phyloP scores from a whole-genome alignment of 208 protist genomes.

The Crithidia thermophila region DNA sequence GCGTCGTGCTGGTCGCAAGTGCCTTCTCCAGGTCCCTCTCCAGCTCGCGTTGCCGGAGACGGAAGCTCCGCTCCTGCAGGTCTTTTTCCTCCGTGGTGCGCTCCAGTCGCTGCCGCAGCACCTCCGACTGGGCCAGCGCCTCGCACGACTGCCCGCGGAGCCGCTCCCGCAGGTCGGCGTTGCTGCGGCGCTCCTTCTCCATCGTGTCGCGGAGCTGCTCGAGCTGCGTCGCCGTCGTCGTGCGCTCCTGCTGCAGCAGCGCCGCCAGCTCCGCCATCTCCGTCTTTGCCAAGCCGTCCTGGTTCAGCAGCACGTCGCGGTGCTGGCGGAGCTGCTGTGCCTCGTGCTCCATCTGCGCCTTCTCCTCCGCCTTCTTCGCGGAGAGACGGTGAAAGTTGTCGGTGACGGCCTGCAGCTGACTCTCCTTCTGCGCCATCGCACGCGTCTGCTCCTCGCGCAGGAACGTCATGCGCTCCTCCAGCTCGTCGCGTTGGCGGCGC shows the following conservation, averaged over 20 bases:
- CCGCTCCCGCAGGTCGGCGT: slow-evolving; percentile 41
- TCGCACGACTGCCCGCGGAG: slow-evolving; percentile 40
- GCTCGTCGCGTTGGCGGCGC: slow-evolving; percentile 66
- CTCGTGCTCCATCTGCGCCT: slow-evolving; percentile 42
- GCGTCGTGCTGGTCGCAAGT: slow-evolving; percentile 58
- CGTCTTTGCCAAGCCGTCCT: slow-evolving; percentile 46
- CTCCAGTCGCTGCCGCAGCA: slow-evolving; percentile 51
- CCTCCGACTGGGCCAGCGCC: slow-evolving; percentile 41
- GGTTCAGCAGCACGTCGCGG: slow-evolving; percentile 73
- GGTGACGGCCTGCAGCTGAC: slow-evolving; percentile 56
- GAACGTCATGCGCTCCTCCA: slow-evolving; percentile 68
- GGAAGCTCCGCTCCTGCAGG: slow-evolving; percentile 42
- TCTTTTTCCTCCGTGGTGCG: slow-evolving; percentile 46
- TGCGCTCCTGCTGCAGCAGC: slow-evolving; percentile 39
- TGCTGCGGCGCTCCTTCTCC: slow-evolving; percentile 29
- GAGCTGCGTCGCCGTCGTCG: slow-evolving; percentile 36
- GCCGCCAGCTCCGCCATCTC: slow-evolving; percentile 51
- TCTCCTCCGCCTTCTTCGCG: slow-evolving; percentile 34
- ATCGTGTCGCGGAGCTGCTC: slow-evolving; percentile 47
- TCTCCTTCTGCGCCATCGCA: slow-evolving; percentile 59
- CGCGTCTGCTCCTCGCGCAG: slow-evolving; percentile 70
- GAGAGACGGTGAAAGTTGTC: slow-evolving; percentile 49
- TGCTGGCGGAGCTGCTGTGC: slow-evolving; percentile 49
- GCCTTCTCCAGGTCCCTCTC: slow-evolving; percentile 82
- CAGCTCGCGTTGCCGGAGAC: slow-evolving; percentile 44